Base-by-base conservation (phyloP, 2,329 filamentous ascomycete species). In the Trichoderma citrinoviride region DNA sequence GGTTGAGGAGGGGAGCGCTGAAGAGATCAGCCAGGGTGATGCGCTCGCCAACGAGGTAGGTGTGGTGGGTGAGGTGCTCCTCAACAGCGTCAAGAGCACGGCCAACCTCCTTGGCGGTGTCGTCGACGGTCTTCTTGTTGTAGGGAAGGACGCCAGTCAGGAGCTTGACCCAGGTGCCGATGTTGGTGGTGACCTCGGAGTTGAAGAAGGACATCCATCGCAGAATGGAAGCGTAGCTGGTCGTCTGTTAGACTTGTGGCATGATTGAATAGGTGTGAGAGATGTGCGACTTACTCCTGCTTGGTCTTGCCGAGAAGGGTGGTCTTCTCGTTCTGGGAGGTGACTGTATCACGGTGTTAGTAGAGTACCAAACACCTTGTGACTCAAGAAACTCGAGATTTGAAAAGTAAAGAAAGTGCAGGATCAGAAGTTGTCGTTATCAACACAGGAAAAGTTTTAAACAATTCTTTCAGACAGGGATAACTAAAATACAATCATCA, bases 291-390 rank as follows among this genome's bases (percentile, higher is more conserved):
- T 78, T 83, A 93, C 88, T 99, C 95, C 86, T 99, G 94, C 90
- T 99, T 99, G 83, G 93, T 99, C 90, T 98, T 98, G 78, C 95
- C 95, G 74, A 99, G 89, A 71, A 99, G 93, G 73, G 93, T 96
- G 75, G 95, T 99, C 90, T 98, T 98, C 90, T 98, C 95, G 81
- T 99, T 99, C 85, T 99, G 95, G 74, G 95, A 98, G 75, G 95
- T 93, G 79, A 99, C 95, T 98, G 77, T 41, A 50, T 68, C 67
- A 66, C 70, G 33, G 25, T 65, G 73, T 81, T 73, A 80, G 76
- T 70, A 63, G 46, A 54, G 60, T 10, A 44, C 49, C 49, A 25
- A 37, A 25, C 25, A 44, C 19, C 21, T 49, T 52, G 21, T 49
- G 29, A 53, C 52, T 7, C 71, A 75, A 37, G 54, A 25, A 67